Evolutionary conservation across 148 eudicot genomes (phyloP).

Genomic region (Cornus suecica): DNA sequence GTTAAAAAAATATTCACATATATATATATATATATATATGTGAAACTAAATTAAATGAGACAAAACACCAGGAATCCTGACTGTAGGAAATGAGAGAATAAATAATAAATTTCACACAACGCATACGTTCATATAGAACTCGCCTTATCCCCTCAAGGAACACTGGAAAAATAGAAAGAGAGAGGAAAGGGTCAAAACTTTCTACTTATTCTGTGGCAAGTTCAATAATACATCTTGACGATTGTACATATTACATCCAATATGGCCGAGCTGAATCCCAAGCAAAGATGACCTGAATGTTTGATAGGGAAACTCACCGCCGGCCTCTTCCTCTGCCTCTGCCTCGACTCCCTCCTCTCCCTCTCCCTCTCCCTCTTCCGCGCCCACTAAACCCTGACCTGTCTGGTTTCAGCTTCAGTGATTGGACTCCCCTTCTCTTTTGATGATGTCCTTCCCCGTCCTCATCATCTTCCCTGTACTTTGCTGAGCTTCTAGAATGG

Average conservation of each 20-base stretch:
- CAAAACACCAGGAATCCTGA: not conserved
- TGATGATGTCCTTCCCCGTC: conserved; percentile 42
- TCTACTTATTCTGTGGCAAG: not conserved
- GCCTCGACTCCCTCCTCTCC: conserved; percentile 35
- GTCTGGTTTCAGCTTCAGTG: conserved; percentile 66
- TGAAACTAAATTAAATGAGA: not conserved
- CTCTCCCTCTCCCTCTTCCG: conserved; percentile 42
- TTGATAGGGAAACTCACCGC: conserved; percentile 14
- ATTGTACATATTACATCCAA: not conserved
- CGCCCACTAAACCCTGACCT: conserved; percentile 46
- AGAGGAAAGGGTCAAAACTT: too few relatives aligned
- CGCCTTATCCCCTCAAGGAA: not conserved
- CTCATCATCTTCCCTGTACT: conserved; percentile 65
- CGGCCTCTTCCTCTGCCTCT: conserved; percentile 56
- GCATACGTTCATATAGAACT: not conserved
- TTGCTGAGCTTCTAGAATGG: conserved; percentile 51
- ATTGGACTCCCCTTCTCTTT: conserved; percentile 77
- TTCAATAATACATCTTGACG: not conserved
- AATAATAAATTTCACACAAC: not conserved
- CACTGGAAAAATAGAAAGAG: too few relatives aligned
- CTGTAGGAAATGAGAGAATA: not conserved
- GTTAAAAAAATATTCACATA: not conserved
- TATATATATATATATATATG: too few relatives aligned
- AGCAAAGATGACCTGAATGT: not conserved
- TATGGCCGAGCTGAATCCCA: not conserved